Conservation (phyloP, 2,329 filamentous ascomycete species). For the Paradendryphiella salina region DNA sequence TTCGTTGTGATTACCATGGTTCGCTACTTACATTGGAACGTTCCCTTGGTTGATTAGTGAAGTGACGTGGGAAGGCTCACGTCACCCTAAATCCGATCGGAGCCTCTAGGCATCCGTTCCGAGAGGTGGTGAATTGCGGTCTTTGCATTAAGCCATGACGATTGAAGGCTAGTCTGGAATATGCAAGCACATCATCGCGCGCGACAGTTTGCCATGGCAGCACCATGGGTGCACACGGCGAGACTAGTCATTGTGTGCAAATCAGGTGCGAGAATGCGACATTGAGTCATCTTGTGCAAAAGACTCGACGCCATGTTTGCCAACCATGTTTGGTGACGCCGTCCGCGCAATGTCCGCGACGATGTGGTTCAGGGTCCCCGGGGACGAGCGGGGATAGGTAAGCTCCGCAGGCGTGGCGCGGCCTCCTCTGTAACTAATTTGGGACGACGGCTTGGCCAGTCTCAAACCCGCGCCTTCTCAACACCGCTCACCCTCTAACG, state of each 20-base stretch:
- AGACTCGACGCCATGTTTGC: not conserved
- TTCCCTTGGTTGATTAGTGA: not conserved
- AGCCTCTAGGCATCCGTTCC: not conserved
- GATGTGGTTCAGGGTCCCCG: constrained; percentile 20
- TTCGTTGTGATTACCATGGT: not conserved
- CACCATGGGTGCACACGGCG: not conserved
- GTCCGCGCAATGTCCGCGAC: not conserved
- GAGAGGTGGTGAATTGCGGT: not conserved
- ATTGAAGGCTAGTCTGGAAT: too few relatives aligned
- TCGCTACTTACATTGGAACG: not conserved
- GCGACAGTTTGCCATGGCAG: not conserved
- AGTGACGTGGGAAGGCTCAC: not conserved
- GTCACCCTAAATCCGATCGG: not conserved
- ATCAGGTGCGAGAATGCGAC: not conserved
- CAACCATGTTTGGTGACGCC: not conserved
- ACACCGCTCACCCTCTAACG: constrained; percentile 7
- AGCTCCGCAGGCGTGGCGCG: constrained; percentile 28
- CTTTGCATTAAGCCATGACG: too few relatives aligned
- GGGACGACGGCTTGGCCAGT: constrained; percentile 25
- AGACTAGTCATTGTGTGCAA: not conserved
- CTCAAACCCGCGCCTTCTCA: constrained; percentile 28
- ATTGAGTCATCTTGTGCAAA: not conserved
- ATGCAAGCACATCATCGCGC: not conserved
- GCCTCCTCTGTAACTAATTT: constrained; percentile 29
- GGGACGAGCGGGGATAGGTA: constrained; percentile 20